Evolutionary conservation across 108 stramenopile genomes (phyloP).

Genomic region (Mediolabrus comicus): DNA sequence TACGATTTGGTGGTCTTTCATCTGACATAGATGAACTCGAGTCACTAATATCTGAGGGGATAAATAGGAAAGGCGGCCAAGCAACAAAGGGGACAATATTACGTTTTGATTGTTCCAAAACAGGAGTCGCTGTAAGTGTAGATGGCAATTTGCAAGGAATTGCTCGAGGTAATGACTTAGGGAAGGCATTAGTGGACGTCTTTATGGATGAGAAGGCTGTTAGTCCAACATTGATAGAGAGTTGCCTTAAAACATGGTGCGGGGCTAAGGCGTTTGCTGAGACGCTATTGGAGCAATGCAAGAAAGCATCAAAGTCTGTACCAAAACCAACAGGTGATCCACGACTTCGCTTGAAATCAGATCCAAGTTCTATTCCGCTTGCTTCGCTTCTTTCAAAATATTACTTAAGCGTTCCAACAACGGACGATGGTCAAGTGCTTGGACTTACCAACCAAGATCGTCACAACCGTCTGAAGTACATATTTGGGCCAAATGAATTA

Average conservation of each 20-base stretch:
- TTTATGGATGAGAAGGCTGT: constrained; percentile 15
- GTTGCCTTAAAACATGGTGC: constrained; percentile 11
- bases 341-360: constrained; percentile 29
- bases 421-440: constrained; percentile 19
- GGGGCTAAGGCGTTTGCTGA: not conserved
- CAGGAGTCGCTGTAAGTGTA: constrained; percentile 9
- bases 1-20: constrained; percentile 5
- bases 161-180: constrained; percentile 1
- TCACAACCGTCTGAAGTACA: constrained; percentile 12
- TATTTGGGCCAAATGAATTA: constrained; percentile 69
- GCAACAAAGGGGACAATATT: constrained; percentile 9
- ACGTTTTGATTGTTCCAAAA: constrained; percentile 11
- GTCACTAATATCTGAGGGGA: constrained; percentile 2
- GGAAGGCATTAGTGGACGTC: constrained; percentile 14
- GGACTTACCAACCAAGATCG: constrained; percentile 28
- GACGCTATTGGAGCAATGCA: constrained; percentile 5
- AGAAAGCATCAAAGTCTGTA: constrained; percentile 8
- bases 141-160: constrained; percentile 11
- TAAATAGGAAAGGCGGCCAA: constrained; percentile 10
- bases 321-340: constrained; percentile 4
- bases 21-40: constrained; percentile 11
- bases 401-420: constrained; percentile 28
- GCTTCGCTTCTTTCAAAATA: constrained; percentile 25
- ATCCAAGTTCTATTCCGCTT: constrained; percentile 41
- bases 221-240: constrained; percentile 12